A percentile compares a stretch with the other conserved stretches of the same genome.
These are phyloP conservation scores for Melampsora abietis-canadensis DNA, from an alignment of 1,284 basidiomycete species.

Conservation along the genomic window DNA sequence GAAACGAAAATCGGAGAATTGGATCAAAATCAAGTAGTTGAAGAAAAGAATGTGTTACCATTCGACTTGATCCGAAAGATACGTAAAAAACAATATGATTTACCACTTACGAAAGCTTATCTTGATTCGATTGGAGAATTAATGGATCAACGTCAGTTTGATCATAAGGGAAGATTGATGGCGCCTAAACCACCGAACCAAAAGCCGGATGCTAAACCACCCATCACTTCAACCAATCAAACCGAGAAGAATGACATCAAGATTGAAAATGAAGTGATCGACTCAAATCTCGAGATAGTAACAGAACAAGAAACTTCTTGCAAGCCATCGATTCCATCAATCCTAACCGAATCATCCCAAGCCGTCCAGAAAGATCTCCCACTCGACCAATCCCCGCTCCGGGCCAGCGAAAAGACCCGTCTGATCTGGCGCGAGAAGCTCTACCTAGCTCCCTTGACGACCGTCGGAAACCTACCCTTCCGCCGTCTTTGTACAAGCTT, in stretches of 20 bases:
- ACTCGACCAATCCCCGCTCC: constrained; percentile 59
- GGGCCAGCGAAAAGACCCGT: constrained; percentile 78
- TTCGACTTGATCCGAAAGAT: not conserved
- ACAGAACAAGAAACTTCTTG: not conserved
- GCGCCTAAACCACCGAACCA: not conserved
- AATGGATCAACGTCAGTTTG: constrained; percentile 11
- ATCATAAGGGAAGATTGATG: constrained; percentile 6
- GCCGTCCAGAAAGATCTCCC: constrained; percentile 24
- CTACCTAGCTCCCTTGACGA: constrained; percentile 91
- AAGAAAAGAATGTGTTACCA: not conserved
- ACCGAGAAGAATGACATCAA: no score
- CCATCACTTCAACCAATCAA: no score
- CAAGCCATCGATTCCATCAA: constrained; percentile 40
- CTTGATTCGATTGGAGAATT: constrained; percentile 14
- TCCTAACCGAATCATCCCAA: not conserved
- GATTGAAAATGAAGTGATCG: not conserved
- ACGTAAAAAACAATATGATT: constrained; percentile 25
- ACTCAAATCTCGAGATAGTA: not conserved
- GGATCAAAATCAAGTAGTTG: not conserved
- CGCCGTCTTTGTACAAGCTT: constrained; percentile 78
- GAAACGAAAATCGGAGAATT: not conserved
- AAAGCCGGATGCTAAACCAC: not conserved
- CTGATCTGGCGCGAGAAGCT: constrained; percentile 82
- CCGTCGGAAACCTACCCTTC: constrained; percentile 93
- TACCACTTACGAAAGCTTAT: constrained; percentile 43